A percentile compares a stretch with the other conserved stretches of the same genome.
Conservation (phyloP, 352 stramenopile species). For the Phytophthora colocasiae region DNA sequence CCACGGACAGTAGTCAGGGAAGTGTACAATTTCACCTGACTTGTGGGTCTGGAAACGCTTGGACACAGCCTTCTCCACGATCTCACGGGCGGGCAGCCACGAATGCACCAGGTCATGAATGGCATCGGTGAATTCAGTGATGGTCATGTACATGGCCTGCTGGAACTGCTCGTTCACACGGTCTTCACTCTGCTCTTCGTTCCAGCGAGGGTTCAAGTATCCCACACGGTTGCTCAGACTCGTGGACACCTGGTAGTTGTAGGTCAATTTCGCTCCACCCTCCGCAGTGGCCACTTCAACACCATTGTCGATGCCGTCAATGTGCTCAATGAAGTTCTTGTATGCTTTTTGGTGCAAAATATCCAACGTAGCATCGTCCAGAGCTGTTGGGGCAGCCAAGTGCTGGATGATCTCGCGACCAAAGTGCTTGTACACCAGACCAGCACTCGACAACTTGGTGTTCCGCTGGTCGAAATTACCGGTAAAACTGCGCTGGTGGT, state of each 20-base stretch:
- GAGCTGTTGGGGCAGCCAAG: slow-evolving; percentile 48
- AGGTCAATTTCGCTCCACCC: slow-evolving; percentile 38
- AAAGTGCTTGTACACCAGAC: slow-evolving; percentile 99
- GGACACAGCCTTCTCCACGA: slow-evolving; percentile 93
- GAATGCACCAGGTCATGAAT: slow-evolving; percentile 92
- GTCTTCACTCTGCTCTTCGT: slow-evolving; percentile 89
- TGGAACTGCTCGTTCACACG: slow-evolving; percentile 94
- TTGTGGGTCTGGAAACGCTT: slow-evolving; percentile 90
- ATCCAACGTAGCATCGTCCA: slow-evolving; percentile 82
- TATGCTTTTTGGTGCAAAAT: slow-evolving; percentile 94
- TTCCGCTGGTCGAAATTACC: slow-evolving; percentile 81
- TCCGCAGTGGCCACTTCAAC: slow-evolving; percentile 82
- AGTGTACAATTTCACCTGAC: slow-evolving; percentile 94
- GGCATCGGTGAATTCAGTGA: slow-evolving; percentile 94
- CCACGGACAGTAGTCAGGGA: slow-evolving; percentile 95
- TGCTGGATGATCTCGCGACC: slow-evolving; percentile 95
- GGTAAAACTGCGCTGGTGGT: slow-evolving; percentile 97
- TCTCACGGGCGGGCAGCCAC: slow-evolving; percentile 94
- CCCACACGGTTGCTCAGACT: slow-evolving; percentile 89
- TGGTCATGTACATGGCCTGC: slow-evolving; percentile 94
- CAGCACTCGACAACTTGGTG: slow-evolving; percentile 96
- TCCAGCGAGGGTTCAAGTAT: slow-evolving; percentile 96
- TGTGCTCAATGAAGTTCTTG: slow-evolving; percentile 97
- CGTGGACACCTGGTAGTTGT: slow-evolving; percentile 84
- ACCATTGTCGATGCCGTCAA: slow-evolving; percentile 99